These are phyloP conservation scores for Malus asiatica DNA, from an alignment of 306 rosid species.

Conservation along the genomic window DNA sequence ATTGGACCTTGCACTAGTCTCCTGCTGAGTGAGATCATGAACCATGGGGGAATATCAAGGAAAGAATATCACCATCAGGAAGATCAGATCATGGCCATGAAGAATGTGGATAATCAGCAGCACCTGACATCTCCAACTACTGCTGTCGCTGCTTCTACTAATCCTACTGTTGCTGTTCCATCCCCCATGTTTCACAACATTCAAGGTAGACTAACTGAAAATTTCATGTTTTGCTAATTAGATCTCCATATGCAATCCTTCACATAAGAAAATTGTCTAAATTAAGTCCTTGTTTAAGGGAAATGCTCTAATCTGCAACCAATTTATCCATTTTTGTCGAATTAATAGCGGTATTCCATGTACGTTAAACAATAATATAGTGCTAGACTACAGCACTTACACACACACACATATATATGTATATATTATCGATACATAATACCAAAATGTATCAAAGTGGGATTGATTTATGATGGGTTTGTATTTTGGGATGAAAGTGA, in stretches of 20 bases:
- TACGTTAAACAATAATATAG: too few species aligned
- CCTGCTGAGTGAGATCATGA: constrained; percentile 60
- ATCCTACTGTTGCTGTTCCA: constrained; percentile 34
- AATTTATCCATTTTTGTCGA: too few species aligned
- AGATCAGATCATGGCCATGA: constrained; percentile 13
- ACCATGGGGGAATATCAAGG: constrained; percentile 31
- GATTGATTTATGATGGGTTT: neutral
- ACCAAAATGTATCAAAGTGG: neutral
- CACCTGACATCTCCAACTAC: constrained; percentile 18
- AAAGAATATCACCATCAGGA: constrained; percentile 44
- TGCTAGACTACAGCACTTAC: too few species aligned
- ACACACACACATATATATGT: too few species aligned
- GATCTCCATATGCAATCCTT: neutral
- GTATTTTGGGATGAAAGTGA: neutral
- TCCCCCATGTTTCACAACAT: constrained; percentile 31
- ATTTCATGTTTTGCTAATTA: neutral
- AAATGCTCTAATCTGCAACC: too few species aligned
- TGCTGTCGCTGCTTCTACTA: constrained; percentile 10
- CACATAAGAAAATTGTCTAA: too few species aligned
- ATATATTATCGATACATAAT: too few species aligned
- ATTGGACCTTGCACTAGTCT: constrained; percentile 53
- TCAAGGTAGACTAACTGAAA: constrained; percentile 40
- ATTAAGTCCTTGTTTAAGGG: too few species aligned
- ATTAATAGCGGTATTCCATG: too few species aligned
- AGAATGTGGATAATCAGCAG: constrained; percentile 19